phyloP scores from a whole-genome alignment of 495 filamentous ascomycete species.

The Articulospora tetracladia region DNA sequence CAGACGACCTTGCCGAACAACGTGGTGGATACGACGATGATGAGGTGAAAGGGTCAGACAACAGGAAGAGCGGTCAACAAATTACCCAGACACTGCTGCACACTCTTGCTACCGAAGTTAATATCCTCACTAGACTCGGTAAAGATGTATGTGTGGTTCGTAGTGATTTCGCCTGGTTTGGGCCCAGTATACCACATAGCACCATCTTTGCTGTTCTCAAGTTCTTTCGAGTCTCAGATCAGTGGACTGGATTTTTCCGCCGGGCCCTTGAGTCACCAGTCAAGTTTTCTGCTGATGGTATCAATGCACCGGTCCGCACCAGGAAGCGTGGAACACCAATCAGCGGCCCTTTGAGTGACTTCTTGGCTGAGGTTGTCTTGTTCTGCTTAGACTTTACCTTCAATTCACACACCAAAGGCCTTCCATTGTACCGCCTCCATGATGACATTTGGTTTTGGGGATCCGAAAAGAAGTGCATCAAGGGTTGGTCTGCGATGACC shows the following conservation, averaged over 20 bases:
- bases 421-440: slow-evolving; percentile 54
- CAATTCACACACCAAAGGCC: slow-evolving; percentile 50
- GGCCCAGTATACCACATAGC: slow-evolving; percentile 56
- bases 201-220: slow-evolving; percentile 51
- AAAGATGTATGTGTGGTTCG: slow-evolving; percentile 56
- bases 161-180: slow-evolving; percentile 59
- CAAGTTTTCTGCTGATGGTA: slow-evolving; percentile 51
- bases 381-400: slow-evolving; percentile 64
- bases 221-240: slow-evolving; percentile 55
- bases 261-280: slow-evolving; percentile 55
- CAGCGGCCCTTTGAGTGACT: slow-evolving; percentile 53
- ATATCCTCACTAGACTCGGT: slow-evolving; percentile 48
- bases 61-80: slow-evolving; percentile 38
- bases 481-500: slow-evolving; percentile 54
- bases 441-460: slow-evolving; percentile 73
- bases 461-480: slow-evolving; percentile 39
- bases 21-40: slow-evolving; percentile 19
- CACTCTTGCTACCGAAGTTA: slow-evolving; percentile 55
- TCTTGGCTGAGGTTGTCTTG: slow-evolving; percentile 55
- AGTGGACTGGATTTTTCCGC: slow-evolving; percentile 59
- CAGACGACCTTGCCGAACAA: not conserved
- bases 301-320: slow-evolving; percentile 29
- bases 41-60: slow-evolving; percentile 21
- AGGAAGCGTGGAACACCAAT: slow-evolving; percentile 55
- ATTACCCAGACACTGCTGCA: slow-evolving; percentile 57